Evolutionary conservation across 176 grass and related monocot genomes (phyloP), one percentile per base, ranked within the genome.

Genomic region (Cenchrus purpureus): DNA sequence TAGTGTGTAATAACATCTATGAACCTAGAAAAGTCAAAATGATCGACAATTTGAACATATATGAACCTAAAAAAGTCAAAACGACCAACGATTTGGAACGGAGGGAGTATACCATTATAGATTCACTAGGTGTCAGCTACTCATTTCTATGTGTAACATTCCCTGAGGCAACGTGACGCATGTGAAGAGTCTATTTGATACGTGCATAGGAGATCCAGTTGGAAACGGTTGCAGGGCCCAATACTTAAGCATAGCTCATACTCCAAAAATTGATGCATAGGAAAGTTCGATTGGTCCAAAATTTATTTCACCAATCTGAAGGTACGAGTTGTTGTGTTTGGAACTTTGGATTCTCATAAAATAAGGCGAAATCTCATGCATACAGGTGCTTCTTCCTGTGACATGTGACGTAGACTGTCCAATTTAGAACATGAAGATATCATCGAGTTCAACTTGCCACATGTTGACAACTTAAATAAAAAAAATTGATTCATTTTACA

Each of bases 181-280:
- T 90, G 88, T 90, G 50, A 79, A 12, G 34, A 19, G 19, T 16
- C 14, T 50, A 17, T 55, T 40, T 74, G 71, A 74, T 17, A 66
- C 64, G 3, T 40, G 37, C 37, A 40, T 66, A 19, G 7, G 13
- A 53, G 54, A 0, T 1, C 29, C 15, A 8, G 37, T 32, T 54
- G 71, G 25, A 54, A 74, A 28, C 49, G 15, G 14, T 54, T 32
- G 17, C 16, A 29, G 8, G 46, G 48, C 71, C 71, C 25, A 31
- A 34, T 29, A 57, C 58, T 58, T 67, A 68, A 74, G 51, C 14
- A 86, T 51, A 73, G 55, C 25, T 16, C 19, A 32, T 59, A 77
- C 76, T 66, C 59, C 29, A 59, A 63, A 89, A 44, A 32, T 54
- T 0, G 14, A 57, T 66, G 20, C 52, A 43, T 52, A 55, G 11